Percentiles rank a stretch among this genome's conserved stretches.
Conservation (phyloP, 805 yeast species). For the Saturnispora hagleri region DNA sequence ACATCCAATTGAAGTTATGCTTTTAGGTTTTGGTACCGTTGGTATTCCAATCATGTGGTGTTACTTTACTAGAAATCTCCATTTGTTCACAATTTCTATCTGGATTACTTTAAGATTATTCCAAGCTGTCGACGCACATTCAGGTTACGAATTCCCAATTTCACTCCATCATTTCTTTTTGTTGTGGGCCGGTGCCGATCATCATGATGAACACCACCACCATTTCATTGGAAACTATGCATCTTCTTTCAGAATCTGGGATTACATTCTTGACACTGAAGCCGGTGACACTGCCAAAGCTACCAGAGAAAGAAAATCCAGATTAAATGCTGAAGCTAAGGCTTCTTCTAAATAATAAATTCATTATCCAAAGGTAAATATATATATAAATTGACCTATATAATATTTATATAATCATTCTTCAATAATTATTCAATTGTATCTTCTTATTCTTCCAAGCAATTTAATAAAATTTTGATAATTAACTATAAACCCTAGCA, state of each 20-base stretch:
- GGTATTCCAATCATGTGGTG: conserved; percentile 89
- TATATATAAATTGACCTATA: not conserved
- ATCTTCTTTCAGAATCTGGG: conserved; percentile 95
- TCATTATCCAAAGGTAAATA: not conserved
- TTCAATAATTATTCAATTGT: not conserved
- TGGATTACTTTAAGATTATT: conserved; percentile 86
- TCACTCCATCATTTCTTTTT: conserved; percentile 87
- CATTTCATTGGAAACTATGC: conserved; percentile 94
- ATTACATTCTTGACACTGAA: conserved; percentile 77
- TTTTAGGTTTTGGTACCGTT: conserved; percentile 91
- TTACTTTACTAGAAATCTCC: conserved; percentile 64
- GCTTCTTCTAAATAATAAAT: conserved; percentile 11
- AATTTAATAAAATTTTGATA: no score
- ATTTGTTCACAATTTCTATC: conserved; percentile 75
- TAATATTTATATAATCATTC: not conserved
- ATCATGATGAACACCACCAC: conserved; percentile 95
- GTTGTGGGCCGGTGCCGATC: conserved; percentile 98
- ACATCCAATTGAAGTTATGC: conserved; percentile 87
- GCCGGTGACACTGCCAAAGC: conserved; percentile 76
- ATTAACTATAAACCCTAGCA: not conserved
- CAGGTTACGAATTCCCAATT: conserved; percentile 98
- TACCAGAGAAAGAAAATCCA: conserved; percentile 60
- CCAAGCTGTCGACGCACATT: conserved; percentile 97
- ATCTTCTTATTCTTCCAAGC: not conserved
- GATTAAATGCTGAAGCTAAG: conserved; percentile 41